These are phyloP conservation scores for Globisporangium okanoganense DNA, from an alignment of 352 stramenopile species.

Conservation along the genomic window DNA sequence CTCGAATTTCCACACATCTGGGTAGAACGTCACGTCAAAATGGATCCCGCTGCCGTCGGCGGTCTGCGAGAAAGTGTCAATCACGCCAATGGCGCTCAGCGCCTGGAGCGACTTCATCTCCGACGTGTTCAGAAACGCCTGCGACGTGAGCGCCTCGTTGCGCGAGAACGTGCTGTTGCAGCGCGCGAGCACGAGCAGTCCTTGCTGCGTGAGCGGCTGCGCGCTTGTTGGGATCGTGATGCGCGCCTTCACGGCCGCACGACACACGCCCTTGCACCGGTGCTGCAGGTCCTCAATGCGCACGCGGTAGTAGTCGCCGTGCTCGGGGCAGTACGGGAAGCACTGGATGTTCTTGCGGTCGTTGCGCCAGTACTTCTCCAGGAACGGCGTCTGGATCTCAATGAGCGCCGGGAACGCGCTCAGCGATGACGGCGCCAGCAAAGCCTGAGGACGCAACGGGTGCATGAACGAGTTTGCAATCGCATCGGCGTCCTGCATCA, in stretches of 20 bases:
- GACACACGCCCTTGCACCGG: constrained; percentile 80
- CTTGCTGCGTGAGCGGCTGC: constrained; percentile 30
- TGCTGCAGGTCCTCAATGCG: constrained; percentile 85
- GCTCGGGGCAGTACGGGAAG: constrained; percentile 87
- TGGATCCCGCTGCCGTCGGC: constrained; percentile 36
- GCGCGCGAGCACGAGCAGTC: constrained; percentile 60
- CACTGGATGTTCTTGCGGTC: constrained; percentile 92
- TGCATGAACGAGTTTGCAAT: constrained; percentile 55
- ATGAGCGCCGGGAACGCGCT: constrained; percentile 48
- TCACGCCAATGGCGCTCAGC: constrained; percentile 59
- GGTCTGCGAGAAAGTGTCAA: constrained; percentile 53
- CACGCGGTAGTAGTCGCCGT: constrained; percentile 88
- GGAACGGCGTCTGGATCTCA: constrained; percentile 76
- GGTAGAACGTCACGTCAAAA: constrained; percentile 84
- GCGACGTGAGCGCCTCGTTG: constrained; percentile 45
- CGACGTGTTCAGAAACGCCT: constrained; percentile 37
- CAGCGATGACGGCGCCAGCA: constrained; percentile 10
- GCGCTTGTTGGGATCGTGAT: constrained; percentile 52
- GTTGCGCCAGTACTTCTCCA: constrained; percentile 91
- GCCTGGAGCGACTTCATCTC: constrained; percentile 74
- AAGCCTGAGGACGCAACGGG: constrained; percentile 19
- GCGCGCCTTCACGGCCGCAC: constrained; percentile 68
- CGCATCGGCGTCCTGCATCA: constrained; percentile 42
- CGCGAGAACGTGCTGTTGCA: constrained; percentile 85
- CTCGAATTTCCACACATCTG: constrained; percentile 89